Base-by-base conservation (phyloP, 2,329 filamentous ascomycete genomes). In the Coleophoma eucalyptorum region DNA sequence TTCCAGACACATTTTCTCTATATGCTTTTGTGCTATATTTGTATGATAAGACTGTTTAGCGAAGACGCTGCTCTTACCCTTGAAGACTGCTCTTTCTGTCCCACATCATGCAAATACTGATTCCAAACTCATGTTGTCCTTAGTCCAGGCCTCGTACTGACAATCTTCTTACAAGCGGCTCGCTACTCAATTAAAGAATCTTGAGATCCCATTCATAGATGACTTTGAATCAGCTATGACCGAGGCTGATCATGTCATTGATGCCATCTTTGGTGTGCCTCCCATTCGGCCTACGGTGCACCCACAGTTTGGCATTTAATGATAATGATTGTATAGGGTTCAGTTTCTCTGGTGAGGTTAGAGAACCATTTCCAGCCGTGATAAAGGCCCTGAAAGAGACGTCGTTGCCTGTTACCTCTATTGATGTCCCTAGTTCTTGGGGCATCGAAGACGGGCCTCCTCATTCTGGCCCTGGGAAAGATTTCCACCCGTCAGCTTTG, bases 351-450 rank as follows among this genome's bases (percentile, higher is more conserved):
- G 93, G 92, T 6, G 86, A 94, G 57, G 86, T 99, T 48, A 85
- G 94, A n/a, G 90, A 96, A 58, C 94, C 94, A 1, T 99, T 97
- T 65, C 85, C 86, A 1, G 77, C 78, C 0, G 87, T 97, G 13
- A 95, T 99, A 60, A 74, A 80, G 54, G 84, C 87, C 7, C 76
- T 99, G 35, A 82, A 90, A 59, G 77, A 84, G 40, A 87, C 88
- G 5, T 78, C 78, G 21, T 64, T 94, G 7, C 89, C 91, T 0
- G 87, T 97, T 0, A 86, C 94, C 3, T 88, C 90, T 3, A 89
- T 99, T 19, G 94, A 99, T 71, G 91, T 90, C 6, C 94, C 94
- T 1, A 96, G 90, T 32, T 94, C 89, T 2, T 99, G 94, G 94
- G 84, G 94, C 67, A 95, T 99, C 50, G 89, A 96, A 64, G 75